Evolutionary conservation across 2,329 filamentous ascomycete species (phyloP), one percentile per base, ranked within the genome.

Genomic region (Magnaporthales sp.): DNA sequence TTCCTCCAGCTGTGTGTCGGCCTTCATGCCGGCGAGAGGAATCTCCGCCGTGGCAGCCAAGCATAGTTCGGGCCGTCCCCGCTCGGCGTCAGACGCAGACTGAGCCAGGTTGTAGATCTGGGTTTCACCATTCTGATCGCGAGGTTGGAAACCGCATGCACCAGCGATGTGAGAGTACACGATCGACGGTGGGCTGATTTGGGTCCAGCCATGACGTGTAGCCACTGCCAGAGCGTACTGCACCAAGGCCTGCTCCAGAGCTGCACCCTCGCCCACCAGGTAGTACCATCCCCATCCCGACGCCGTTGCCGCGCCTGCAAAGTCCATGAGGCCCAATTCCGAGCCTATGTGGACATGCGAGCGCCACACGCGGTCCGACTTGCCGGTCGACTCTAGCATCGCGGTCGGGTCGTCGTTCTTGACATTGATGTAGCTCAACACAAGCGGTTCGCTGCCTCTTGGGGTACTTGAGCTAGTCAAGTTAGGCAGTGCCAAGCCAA

Each of bases 251-350:
- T 98, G 94, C 78, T 99, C 95, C n/a, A 99, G 85, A 76, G 95
- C 86, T 0, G 93, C 93, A 9, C 89, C 95, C 74, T 96, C 93
- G 74, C 94, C 92, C n/a, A 92, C 82, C 11, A 99, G 86, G 78
- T 93, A 98, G 80, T 99, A 99, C 92, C 93, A 99, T 1, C 95
- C 95, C 94, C 94, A 99, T 51, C 95, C 95, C 3, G 90, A 91
- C 1, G 92, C 89, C n/a, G 86, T 88, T 1, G 89, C 89, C 5
- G 93, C 92, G 68, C 85, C 89, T 5, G 90, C 83, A 74, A 99
- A 97, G 79, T 99, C 94, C 65, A 99, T 82, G n/a, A 99, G 84
- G 38, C 89, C 89, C n/a, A 99, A 85, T 73, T 93, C 87, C 4
- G 87, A 83, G 32, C 95, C 95, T 71, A 99, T 94, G 71, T 94